Conservation (phyloP, 306 rosid species). For the Corylus avellana region DNA sequence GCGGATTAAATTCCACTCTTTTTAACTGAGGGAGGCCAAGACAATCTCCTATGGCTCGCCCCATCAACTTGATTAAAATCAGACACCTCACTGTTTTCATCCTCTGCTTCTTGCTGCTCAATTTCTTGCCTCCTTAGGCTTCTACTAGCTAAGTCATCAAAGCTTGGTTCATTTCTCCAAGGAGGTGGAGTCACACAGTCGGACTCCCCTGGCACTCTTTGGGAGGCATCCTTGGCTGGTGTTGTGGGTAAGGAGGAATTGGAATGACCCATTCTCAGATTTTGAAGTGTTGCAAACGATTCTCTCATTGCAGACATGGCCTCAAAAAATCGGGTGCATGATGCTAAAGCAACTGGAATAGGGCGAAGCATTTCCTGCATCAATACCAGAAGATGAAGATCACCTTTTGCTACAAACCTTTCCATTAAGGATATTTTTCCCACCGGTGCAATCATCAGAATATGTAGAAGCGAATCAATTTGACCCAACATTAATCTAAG, state of each 20-base stretch:
- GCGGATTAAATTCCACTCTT: slow-evolving; percentile 45
- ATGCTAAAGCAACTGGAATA: slow-evolving; percentile 90
- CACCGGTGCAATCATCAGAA: background rate
- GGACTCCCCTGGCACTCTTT: slow-evolving; percentile 50
- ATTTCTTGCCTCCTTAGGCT: slow-evolving; percentile 48
- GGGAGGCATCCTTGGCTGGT: slow-evolving; percentile 62
- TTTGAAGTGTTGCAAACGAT: slow-evolving; percentile 83
- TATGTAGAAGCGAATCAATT: background rate
- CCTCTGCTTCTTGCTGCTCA: slow-evolving; percentile 39
- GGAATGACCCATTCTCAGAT: slow-evolving; percentile 72
- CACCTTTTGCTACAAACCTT: slow-evolving; percentile 2
- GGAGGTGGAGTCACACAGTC: slow-evolving; percentile 65
- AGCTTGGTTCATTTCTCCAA: slow-evolving; percentile 67
- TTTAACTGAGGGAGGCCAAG: slow-evolving; percentile 56
- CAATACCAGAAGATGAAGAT: slow-evolving; percentile 4
- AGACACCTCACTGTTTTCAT: slow-evolving; percentile 29
- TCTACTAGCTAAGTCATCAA: slow-evolving; percentile 58
- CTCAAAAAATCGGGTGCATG: slow-evolving; percentile 90
- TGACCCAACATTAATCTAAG: background rate
- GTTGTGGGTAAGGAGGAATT: slow-evolving; percentile 47
- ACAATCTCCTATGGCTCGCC: slow-evolving; percentile 48
- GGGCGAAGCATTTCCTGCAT: slow-evolving; percentile 96
- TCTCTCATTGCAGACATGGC: slow-evolving; percentile 99
- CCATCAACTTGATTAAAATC: slow-evolving; percentile 32
- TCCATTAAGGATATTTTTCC: background rate